phyloP scores from a whole-genome alignment of 192 early-diverging fungal genomes.

The Coemansia sp. region DNA sequence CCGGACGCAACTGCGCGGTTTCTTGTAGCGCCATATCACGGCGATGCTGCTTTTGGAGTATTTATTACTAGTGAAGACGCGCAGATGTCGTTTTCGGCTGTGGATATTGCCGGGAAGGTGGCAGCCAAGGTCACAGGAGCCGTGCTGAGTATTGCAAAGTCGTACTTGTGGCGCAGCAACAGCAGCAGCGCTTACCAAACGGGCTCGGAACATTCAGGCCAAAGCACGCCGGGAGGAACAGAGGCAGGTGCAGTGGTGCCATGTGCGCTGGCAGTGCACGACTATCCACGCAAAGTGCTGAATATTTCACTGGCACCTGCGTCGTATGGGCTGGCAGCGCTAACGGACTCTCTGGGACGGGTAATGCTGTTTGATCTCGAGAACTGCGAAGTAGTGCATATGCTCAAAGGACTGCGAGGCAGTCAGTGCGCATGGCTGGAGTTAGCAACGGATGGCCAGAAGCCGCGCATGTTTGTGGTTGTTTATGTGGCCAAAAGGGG shows the following conservation, averaged over 20 bases:
- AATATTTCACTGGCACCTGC: constrained; percentile 37
- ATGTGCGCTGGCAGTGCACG: constrained; percentile 33
- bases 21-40: constrained; percentile 39
- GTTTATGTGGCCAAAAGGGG: constrained; percentile 32
- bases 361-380: constrained; percentile 38
- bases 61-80: constrained; percentile 44
- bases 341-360: constrained; percentile 41
- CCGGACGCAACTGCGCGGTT: constrained; percentile 44
- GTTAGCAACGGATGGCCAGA: neutral
- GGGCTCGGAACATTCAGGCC: constrained; percentile 1
- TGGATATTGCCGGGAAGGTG: constrained; percentile 39
- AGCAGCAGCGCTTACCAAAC: neutral
- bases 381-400: constrained; percentile 36
- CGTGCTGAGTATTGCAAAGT: constrained; percentile 36
- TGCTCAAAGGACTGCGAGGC: constrained; percentile 48
- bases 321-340: constrained; percentile 27
- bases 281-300: constrained; percentile 38
- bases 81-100: constrained; percentile 30
- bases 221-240: neutral
- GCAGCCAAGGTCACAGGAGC: constrained; percentile 42
- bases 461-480: constrained; percentile 22
- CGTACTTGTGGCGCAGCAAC: constrained; percentile 35
- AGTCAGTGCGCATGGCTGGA: constrained; percentile 51
- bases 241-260: constrained; percentile 29
- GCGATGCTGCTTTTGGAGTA: constrained; percentile 46